phyloP scores from a whole-genome alignment of 2,329 filamentous ascomycete genomes.

The Cladosporium sp. region DNA sequence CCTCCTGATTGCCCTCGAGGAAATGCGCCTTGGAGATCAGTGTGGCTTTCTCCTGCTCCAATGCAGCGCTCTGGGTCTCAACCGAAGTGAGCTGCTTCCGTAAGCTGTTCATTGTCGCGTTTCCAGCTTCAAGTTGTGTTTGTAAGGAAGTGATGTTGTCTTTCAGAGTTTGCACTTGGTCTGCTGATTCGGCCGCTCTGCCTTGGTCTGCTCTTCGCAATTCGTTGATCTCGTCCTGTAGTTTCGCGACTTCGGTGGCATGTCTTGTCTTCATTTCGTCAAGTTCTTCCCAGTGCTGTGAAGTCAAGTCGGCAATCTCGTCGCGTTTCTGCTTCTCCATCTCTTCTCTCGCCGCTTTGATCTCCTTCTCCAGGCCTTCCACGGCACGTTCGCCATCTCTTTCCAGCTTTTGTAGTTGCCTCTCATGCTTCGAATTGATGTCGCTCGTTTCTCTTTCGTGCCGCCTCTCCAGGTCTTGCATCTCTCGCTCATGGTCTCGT shows the following conservation, averaged over 20 bases:
- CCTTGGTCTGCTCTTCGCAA: conserved; percentile 52
- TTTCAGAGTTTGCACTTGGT: conserved; percentile 41
- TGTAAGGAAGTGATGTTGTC: conserved; percentile 23
- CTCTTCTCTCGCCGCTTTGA: conserved; percentile 41
- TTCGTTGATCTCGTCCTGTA: conserved; percentile 47
- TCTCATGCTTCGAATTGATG: conserved; percentile 24
- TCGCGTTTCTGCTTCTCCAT: conserved; percentile 42
- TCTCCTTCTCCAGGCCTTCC: conserved; percentile 52
- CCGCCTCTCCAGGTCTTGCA: conserved; percentile 26
- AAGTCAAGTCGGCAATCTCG: conserved; percentile 56
- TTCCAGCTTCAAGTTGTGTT: conserved; percentile 45
- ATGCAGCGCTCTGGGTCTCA: conserved; percentile 52
- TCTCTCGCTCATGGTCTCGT: conserved; percentile 31
- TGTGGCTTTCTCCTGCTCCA: conserved; percentile 72
- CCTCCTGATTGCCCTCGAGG: conserved; percentile 82
- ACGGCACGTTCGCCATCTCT: conserved; percentile 49
- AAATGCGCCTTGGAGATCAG: conserved; percentile 81
- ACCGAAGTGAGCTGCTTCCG: conserved; percentile 49
- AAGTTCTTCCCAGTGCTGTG: conserved; percentile 64
- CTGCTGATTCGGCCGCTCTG: conserved; percentile 49
- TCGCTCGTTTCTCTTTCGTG: conserved; percentile 26
- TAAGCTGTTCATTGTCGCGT: conserved; percentile 54
- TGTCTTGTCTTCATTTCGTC: conserved; percentile 60
- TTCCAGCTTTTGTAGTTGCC: conserved; percentile 24
- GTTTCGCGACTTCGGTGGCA: conserved; percentile 63